These are phyloP conservation scores for Eucalyptus sideroxylon DNA, from an alignment of 345 rosid species.

Conservation along the genomic window DNA sequence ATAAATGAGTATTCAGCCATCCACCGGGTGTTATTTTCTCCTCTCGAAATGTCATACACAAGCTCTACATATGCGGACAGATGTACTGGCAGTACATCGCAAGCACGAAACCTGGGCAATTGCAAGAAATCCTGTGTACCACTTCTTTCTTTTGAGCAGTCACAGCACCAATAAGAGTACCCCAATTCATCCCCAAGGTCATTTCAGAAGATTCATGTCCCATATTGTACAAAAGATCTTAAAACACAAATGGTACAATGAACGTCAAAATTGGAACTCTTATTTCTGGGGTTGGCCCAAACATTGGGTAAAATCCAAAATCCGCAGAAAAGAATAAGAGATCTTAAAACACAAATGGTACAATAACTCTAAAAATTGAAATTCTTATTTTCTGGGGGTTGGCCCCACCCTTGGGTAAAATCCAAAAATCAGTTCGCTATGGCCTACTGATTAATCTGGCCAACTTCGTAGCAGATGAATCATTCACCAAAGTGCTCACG, in stretches of 20 bases:
- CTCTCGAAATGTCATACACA: not conserved
- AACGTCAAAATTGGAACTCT: not conserved
- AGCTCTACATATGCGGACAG: not conserved
- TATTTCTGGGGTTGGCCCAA: not conserved
- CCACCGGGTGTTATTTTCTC: not conserved
- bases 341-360: not conserved
- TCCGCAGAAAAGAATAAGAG: not conserved
- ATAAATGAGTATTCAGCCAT: not conserved
- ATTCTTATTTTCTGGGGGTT: not conserved
- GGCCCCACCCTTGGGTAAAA: not conserved
- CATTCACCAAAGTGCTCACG: not conserved
- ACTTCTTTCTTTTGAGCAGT: not conserved
- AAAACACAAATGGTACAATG: not conserved
- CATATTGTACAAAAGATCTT: not conserved
- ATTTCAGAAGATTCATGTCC: not conserved
- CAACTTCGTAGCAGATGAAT: not conserved
- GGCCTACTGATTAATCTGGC: not conserved
- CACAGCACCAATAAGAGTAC: not conserved
- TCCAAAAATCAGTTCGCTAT: not conserved
- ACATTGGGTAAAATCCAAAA: not conserved
- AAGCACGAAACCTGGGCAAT: not conserved
- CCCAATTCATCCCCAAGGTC: not conserved
- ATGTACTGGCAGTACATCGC: not conserved
- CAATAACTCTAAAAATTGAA: not conserved
- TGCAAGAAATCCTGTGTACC: not conserved